These are phyloP conservation scores for Lolium perenne DNA, from an alignment of 176 grass and related monocot genomes.

Conservation along the genomic window DNA sequence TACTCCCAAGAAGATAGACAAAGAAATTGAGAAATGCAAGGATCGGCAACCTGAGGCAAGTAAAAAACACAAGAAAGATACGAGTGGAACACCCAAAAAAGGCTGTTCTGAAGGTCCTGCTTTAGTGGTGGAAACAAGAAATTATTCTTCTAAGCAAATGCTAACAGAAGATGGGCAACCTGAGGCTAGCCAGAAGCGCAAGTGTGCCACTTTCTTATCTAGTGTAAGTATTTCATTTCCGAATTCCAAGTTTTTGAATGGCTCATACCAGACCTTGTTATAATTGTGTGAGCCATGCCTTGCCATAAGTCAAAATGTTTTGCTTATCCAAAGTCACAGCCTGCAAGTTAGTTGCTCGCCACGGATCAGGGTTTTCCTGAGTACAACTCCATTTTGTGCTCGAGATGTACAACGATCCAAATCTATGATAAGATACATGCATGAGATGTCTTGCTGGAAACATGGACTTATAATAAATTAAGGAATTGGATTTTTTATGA, in stretches of 20 bases:
- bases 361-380: background rate
- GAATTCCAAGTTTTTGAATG: background rate
- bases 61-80: constrained; percentile 26
- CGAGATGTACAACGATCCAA: background rate
- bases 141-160: background rate
- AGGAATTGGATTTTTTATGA: background rate
- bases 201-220: background rate
- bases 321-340: background rate
- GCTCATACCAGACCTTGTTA: background rate
- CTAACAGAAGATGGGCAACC: background rate
- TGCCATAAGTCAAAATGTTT: background rate
- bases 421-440: background rate
- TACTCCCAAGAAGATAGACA: constrained; percentile 40
- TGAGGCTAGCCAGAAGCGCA: constrained; percentile 47
- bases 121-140: constrained; percentile 11
- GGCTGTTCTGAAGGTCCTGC: constrained; percentile 22
- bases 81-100: constrained; percentile 10
- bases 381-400: background rate
- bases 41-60: background rate
- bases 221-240: constrained; percentile 48
- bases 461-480: background rate
- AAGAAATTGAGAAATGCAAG: constrained; percentile 33
- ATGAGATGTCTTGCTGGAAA: background rate
- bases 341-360: background rate
- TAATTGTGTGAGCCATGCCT: background rate